Percentiles rank a stretch among this genome's conserved stretches.
These are phyloP conservation scores for Pseudoturritis turrita DNA, from an alignment of 345 rosid species.

Conservation along the genomic window DNA sequence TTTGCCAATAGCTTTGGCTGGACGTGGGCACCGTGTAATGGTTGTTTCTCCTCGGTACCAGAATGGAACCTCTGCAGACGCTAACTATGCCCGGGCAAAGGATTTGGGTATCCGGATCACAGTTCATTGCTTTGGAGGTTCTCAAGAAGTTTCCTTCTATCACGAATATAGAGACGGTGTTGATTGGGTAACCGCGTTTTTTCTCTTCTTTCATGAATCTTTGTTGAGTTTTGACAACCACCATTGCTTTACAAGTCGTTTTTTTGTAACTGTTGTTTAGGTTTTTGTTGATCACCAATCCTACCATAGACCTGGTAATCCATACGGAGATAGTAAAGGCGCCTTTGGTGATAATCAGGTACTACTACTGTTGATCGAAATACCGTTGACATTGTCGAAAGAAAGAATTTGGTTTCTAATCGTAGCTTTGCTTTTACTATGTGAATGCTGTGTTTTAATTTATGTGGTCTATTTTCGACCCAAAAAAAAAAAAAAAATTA, in stretches of 20 bases:
- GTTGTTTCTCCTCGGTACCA: conserved; percentile 82
- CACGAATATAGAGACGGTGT: conserved; percentile 89
- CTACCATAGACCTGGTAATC: conserved; percentile 90
- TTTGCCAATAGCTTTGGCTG: conserved; percentile 75
- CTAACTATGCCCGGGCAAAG: conserved; percentile 41
- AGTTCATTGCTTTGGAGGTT: conserved; percentile 68
- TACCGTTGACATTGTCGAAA: not conserved
- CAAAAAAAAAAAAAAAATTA: too few species aligned
- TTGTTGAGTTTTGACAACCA: not conserved
- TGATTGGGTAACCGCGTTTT: conserved; percentile 77
- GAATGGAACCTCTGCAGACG: conserved; percentile 57
- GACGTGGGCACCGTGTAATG: conserved; percentile 91
- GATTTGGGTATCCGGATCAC: conserved; percentile 44
- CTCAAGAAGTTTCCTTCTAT: conserved; percentile 75
- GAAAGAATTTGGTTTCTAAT: not conserved
- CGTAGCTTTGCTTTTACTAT: not conserved
- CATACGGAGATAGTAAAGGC: conserved; percentile 77
- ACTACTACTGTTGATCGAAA: not conserved
- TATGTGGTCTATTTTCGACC: not conserved
- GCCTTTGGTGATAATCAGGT: conserved; percentile 98
- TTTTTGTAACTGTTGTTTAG: conserved; percentile 32
- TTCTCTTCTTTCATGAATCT: not conserved
- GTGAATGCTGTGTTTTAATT: not conserved
- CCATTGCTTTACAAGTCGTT: not conserved
- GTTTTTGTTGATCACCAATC: conserved; percentile 86